Percentiles rank a stretch among this genome's conserved stretches.
phyloP scores from a whole-genome alignment of 2,329 filamentous ascomycete species.

The Graphium sp. region DNA sequence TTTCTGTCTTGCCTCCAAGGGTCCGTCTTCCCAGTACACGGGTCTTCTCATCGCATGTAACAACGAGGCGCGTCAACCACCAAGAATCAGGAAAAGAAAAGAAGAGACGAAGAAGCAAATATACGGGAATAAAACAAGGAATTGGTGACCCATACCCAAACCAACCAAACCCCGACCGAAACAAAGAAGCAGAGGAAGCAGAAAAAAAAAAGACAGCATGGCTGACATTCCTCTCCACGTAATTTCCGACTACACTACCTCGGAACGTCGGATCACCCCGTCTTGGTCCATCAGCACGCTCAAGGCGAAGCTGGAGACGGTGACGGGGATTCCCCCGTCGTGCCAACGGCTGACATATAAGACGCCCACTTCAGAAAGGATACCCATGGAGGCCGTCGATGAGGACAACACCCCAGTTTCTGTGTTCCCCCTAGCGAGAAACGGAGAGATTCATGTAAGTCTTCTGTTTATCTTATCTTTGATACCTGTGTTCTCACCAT shows the following conservation, averaged over 20 bases:
- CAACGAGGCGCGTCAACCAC: too few species aligned
- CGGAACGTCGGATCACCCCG: constrained; percentile 81
- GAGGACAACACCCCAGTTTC: constrained; percentile 54
- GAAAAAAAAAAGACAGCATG: constrained; percentile 22
- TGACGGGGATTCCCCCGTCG: constrained; percentile 77
- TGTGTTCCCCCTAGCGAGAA: constrained; percentile 50
- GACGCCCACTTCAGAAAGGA: constrained; percentile 34
- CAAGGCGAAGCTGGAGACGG: constrained; percentile 75
- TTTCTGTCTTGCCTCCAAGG: too few species aligned
- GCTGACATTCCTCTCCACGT: constrained; percentile 63
- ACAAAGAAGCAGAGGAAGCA: too few species aligned
- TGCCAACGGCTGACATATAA: constrained; percentile 63
- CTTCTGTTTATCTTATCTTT: too few species aligned
- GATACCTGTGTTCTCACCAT: too few species aligned
- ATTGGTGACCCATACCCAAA: too few species aligned
- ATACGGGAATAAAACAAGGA: too few species aligned
- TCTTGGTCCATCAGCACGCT: constrained; percentile 79
- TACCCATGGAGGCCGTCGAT: constrained; percentile 51
- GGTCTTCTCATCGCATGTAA: too few species aligned
- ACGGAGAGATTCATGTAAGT: constrained; percentile 70
- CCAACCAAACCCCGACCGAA: too few species aligned
- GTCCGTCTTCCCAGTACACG: too few species aligned
- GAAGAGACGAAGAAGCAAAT: too few species aligned
- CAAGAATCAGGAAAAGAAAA: too few species aligned
- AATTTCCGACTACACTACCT: constrained; percentile 58